A percentile compares a stretch with the other conserved stretches of the same genome.
phyloP scores from a whole-genome alignment of 2,329 filamentous ascomycete genomes.

The Colletotrichum spaethianum region DNA sequence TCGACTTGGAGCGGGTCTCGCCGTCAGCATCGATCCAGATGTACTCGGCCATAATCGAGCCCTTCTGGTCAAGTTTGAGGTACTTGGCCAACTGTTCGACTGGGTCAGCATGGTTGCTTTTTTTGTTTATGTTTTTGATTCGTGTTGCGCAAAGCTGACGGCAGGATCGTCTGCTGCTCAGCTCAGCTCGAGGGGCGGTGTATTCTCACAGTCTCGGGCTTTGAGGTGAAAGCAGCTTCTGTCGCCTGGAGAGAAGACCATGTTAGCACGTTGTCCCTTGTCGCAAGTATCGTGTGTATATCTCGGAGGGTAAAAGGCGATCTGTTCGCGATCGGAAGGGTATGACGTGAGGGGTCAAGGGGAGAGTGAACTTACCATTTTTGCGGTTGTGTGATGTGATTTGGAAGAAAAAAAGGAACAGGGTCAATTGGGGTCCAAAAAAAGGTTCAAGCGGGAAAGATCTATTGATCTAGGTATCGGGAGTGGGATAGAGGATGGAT shows the following conservation, averaged over 20 bases:
- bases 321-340: neutral
- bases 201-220: conserved; percentile 52
- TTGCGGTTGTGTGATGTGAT: conserved; percentile 36
- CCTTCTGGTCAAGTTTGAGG: conserved; percentile 90
- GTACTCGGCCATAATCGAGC: conserved; percentile 92
- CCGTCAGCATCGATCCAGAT: conserved; percentile 93
- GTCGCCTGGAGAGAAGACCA: conserved; percentile 44
- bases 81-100: conserved; percentile 86
- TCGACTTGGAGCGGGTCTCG: conserved; percentile 93
- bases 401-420: conserved; percentile 15
- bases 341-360: conserved; percentile 6
- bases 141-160: conserved; percentile 1
- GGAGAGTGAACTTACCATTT: conserved; percentile 44
- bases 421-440: neutral
- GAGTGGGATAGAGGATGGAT: conserved; percentile 17
- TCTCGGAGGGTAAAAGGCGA: neutral
- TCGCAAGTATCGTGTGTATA: neutral
- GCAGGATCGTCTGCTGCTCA: neutral
- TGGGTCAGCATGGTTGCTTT: conserved; percentile 36
- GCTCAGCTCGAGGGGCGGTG: conserved; percentile 6
- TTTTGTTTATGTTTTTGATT: neutral
- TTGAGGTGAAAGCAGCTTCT: conserved; percentile 48
- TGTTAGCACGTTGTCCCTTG: conserved; percentile 37
- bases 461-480: conserved; percentile 22
- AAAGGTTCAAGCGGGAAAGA: conserved; percentile 4